Evolutionary conservation across 495 filamentous ascomycete species (phyloP).

Genomic region (Annulohypoxylon moriforme): DNA sequence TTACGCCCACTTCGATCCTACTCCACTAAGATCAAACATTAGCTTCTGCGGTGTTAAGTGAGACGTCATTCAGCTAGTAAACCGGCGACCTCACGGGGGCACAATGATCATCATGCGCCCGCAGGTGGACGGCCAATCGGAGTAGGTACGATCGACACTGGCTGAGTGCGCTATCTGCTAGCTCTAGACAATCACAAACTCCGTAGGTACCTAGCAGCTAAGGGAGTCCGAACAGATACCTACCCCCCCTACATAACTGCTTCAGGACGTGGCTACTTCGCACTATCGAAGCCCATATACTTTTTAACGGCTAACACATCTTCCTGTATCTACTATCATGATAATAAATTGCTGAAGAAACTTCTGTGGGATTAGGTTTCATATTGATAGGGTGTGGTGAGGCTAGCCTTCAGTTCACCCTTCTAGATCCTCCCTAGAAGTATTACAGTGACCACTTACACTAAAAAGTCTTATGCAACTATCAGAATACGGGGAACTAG

Average conservation of each 20-base stretch:
- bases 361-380: neutral
- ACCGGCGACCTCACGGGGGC: slow-evolving; percentile 5
- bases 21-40: neutral
- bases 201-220: too few relatives aligned
- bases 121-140: slow-evolving; percentile 14
- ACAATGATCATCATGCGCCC: slow-evolving; percentile 12
- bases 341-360: neutral
- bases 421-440: neutral
- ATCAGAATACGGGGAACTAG: neutral
- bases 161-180: neutral
- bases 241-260: neutral
- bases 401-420: neutral
- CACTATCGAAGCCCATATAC: neutral
- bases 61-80: neutral
- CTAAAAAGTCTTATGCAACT: neutral
- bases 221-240: neutral
- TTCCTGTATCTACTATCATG: neutral
- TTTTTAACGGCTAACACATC: neutral
- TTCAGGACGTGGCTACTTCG: neutral
- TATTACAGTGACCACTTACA: neutral
- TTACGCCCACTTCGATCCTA: neutral
- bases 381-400: neutral
- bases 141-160: slow-evolving; percentile 10
- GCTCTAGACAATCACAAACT: slow-evolving; percentile 9
- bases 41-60: neutral